A percentile compares a stretch with the other conserved stretches of the same genome.
Conservation (phyloP, 192 early-diverging fungal species). For the Backusella liffmaniae region DNA sequence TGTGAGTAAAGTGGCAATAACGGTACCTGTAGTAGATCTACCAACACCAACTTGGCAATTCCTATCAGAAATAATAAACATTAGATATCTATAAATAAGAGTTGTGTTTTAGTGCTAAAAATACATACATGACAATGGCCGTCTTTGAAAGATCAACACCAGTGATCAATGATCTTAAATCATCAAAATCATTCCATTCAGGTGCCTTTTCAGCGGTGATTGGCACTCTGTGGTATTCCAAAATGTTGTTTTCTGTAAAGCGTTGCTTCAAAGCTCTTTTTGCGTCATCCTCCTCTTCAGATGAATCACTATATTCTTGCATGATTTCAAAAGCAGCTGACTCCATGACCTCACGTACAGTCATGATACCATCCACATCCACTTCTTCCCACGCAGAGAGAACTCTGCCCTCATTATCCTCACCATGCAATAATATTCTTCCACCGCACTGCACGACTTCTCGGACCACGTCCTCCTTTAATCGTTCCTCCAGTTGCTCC, state of each 20-base stretch:
- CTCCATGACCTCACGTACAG: slow-evolving; percentile 49
- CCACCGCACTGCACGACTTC: slow-evolving; percentile 49
- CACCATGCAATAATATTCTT: slow-evolving; percentile 54
- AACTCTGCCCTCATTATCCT: slow-evolving; percentile 43
- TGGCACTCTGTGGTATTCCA: slow-evolving; percentile 53
- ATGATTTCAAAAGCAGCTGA: slow-evolving; percentile 25
- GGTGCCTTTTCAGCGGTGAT: slow-evolving; percentile 60
- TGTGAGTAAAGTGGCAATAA: slow-evolving; percentile 34
- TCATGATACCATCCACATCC: slow-evolving; percentile 44
- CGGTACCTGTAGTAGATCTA: slow-evolving; percentile 52
- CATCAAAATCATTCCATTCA: slow-evolving; percentile 52
- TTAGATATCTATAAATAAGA: neutral
- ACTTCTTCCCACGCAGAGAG: slow-evolving; percentile 60
- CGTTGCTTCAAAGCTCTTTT: neutral
- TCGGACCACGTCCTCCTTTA: slow-evolving; percentile 53
- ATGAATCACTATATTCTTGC: neutral
- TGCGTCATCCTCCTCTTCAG: neutral
- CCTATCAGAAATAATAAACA: slow-evolving; percentile 3
- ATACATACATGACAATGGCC: slow-evolving; percentile 49
- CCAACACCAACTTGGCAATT: slow-evolving; percentile 66
- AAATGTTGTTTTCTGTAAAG: neutral
- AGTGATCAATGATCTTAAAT: slow-evolving; percentile 43
- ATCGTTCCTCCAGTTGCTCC: slow-evolving; percentile 50
- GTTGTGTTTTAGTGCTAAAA: neutral
- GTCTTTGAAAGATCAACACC: slow-evolving; percentile 40